Evolutionary conservation across 139 green algal genomes (phyloP), one percentile per base, ranked within the genome.

Genomic region (Medakamo hakoo): DNA sequence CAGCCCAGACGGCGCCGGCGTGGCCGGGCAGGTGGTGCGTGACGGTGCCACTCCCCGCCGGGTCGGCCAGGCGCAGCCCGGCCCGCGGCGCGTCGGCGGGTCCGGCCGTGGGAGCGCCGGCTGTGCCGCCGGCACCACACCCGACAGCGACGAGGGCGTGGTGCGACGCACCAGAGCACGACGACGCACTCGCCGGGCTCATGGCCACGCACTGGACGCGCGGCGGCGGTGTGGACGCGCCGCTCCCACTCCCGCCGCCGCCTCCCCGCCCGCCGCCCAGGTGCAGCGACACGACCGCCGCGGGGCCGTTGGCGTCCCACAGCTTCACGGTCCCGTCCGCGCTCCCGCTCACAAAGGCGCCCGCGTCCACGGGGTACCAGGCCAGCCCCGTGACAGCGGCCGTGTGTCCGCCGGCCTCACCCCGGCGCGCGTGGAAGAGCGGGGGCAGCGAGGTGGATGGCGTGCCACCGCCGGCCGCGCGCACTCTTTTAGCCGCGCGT

Each of bases 331-430:
- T 62, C n/a, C 79, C 48, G 65, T 92, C 85, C 30, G 80, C 77
- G 0, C 79, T 86, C 2, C 73, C 83, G 1, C 71, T 81, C 14
- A 90, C 66, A 58, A 91, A 91, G 49, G 87, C 28, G 4, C 77
- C 76, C 4, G 68, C 77, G 60, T 83, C 77, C 9, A 80, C 52
- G 1, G 77, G 77, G 56, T 82, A 82, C 77, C 77, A 73, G 24
- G 20, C 24, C 61, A 70, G 27, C 55, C 16, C n/a, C 21, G 27
- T 28, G 22, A 70, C 56, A 24, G n/a, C 23, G 25, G 30, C n/a
- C 30, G 40, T 26, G 27, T 70, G 64, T 28, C n/a, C 27, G 22
- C 29, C 29, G 62, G 28, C 27, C 3, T 48, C 63, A 23, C 28
- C 27, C 3, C 63, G 28, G 23, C 29, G 28, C 3, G 68, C 48